Evolutionary conservation across 1,284 basidiomycete species (phyloP), one percentile per base, ranked within the genome.

Genomic region (Golubevia sp.): DNA sequence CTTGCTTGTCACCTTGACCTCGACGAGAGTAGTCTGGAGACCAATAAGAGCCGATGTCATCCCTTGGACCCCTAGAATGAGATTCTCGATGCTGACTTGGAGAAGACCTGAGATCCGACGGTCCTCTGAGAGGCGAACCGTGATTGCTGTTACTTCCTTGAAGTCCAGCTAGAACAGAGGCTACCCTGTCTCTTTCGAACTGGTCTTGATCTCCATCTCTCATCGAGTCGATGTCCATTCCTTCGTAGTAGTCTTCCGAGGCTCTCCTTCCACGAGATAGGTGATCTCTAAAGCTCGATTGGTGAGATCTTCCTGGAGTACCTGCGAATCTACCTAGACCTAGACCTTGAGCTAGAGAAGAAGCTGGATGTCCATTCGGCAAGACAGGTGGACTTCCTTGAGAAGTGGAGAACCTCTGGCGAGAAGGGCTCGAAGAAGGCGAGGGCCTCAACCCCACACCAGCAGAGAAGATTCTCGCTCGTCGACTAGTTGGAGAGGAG

Each of bases 361-460:
- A 75, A 0, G 73, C 73, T 3, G 71, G 73, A 52, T 73, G 73
- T 13, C 73, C 73, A 30, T 75, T 75, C 30, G 73, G 66, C 1
- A 75, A 55, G 48, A 75, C 66, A 6, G 66, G 54, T 24, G 34
- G 56, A 24, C 38, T 44, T 13, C 38, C 38, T 13, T 44, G 11
- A 13, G 38, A 44, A 44, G 38, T 13, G 11, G 38, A 8, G 18
- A 44, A 44, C 18, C 38, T 44, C 18, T 44, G 38, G 18, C 38
- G 38, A 18, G 38, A 44, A 13, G 38, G 38, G 18, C 38, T 44
- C 18, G 38, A 44, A 44, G 38, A 44, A 44, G 38, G 38, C 18
- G 38, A 44, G 18, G 38, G 38, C 18, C 38, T 44, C 18, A 44
- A 18, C 38, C 38, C 38, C 11, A 44, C 38, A 13, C 38, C 38